phyloP scores from a whole-genome alignment of 2,329 filamentous ascomycete genomes.

The Fusarium sp. region DNA sequence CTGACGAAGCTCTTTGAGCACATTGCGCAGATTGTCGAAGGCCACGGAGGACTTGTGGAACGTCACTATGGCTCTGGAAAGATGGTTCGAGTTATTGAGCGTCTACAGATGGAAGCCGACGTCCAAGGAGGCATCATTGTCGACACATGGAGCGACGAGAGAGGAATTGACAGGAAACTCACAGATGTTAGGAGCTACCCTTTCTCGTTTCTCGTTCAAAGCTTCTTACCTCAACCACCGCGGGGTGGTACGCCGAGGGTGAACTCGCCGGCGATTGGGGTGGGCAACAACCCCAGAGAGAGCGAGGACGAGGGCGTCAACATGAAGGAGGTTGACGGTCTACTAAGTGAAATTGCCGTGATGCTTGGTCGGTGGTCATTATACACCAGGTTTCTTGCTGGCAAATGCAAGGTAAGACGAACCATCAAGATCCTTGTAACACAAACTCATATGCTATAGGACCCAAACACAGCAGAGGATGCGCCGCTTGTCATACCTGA shows the following conservation, averaged over 20 bases:
- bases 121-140: slow-evolving; percentile 95
- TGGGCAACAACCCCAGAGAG: slow-evolving; percentile 63
- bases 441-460: slow-evolving; percentile 52
- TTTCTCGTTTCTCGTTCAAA: slow-evolving; percentile 96
- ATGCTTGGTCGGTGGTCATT: slow-evolving; percentile 96
- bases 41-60: slow-evolving; percentile 90
- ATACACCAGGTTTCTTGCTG: slow-evolving; percentile 88
- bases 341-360: slow-evolving; percentile 87
- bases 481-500: slow-evolving; percentile 74
- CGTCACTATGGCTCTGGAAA: slow-evolving; percentile 92
- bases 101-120: slow-evolving; percentile 93
- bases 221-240: slow-evolving; percentile 82
- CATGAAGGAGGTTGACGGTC: slow-evolving; percentile 93
- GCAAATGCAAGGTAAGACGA: slow-evolving; percentile 79
- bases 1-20: slow-evolving; percentile 96
- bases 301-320: slow-evolving; percentile 94
- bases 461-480: slow-evolving; percentile 63
- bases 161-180: slow-evolving; percentile 83
- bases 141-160: slow-evolving; percentile 95
- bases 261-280: slow-evolving; percentile 78
- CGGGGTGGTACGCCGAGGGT: slow-evolving; percentile 74
- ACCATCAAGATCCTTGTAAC: background rate
- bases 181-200: slow-evolving; percentile 98
- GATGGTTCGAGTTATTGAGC: slow-evolving; percentile 94
- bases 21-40: slow-evolving; percentile 95